Conservation (phyloP, 495 filamentous ascomycete species). For the Penicillium argentinense region DNA sequence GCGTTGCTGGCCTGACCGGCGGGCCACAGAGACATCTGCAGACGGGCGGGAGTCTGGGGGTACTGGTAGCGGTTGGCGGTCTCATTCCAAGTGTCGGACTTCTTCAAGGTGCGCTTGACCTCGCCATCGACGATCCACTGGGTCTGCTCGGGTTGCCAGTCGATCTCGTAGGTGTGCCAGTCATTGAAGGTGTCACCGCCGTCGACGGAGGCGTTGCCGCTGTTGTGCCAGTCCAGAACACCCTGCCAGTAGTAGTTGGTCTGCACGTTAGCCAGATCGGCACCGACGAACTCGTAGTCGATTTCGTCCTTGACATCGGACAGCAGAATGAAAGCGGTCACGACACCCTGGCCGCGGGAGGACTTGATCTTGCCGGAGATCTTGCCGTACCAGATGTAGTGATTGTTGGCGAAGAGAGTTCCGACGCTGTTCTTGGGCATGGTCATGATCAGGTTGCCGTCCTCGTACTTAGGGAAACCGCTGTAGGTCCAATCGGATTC, state of each 20-base stretch:
- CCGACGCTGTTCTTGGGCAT: conserved; percentile 81
- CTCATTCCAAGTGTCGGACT: conserved; percentile 77
- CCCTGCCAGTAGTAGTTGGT: conserved; percentile 98
- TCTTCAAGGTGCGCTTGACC: conserved; percentile 69
- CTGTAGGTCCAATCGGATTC: conserved; percentile 84
- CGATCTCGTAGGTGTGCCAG: conserved; percentile 88
- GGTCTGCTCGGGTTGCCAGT: conserved; percentile 84
- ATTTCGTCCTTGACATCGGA: conserved; percentile 97
- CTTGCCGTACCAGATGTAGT: conserved; percentile 97
- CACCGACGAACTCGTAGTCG: conserved; percentile 92
- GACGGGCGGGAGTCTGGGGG: conserved; percentile 90
- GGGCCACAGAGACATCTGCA: conserved; percentile 96
- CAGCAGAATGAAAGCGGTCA: conserved; percentile 93
- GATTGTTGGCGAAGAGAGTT: conserved; percentile 83
- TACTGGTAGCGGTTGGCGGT: conserved; percentile 81
- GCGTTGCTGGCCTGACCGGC: conserved; percentile 78
- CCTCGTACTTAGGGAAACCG: conserved; percentile 65
- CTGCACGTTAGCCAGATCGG: conserved; percentile 73
- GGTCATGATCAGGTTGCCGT: conserved; percentile 70
- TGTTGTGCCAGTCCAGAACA: conserved; percentile 78
- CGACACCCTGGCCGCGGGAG: conserved; percentile 79
- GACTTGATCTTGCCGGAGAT: conserved; percentile 85
- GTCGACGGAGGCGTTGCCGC: conserved; percentile 63
- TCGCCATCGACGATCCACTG: conserved; percentile 84
- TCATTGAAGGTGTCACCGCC: conserved; percentile 69